phyloP scores from a whole-genome alignment of 1,284 basidiomycete genomes.

The Apiotrichum gamsii region DNA sequence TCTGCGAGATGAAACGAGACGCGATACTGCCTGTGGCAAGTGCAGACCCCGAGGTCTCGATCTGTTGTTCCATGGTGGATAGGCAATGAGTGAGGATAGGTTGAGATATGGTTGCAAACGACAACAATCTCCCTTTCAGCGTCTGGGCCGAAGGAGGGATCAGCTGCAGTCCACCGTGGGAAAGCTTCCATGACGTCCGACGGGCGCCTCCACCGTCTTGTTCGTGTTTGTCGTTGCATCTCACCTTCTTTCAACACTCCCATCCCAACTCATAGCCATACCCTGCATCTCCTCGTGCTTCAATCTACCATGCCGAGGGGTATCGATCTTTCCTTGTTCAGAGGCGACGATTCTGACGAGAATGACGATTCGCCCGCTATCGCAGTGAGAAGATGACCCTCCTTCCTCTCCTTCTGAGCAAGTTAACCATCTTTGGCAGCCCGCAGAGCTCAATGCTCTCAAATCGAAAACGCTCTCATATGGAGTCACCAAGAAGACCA shows the following conservation, averaged over 20 bases:
- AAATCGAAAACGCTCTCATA: constrained; percentile 46
- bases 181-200: too few species aligned
- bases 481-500: constrained; percentile 49
- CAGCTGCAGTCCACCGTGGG: too few species aligned
- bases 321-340: constrained; percentile 44
- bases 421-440: background rate
- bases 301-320: constrained; percentile 36
- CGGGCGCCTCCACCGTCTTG: too few species aligned
- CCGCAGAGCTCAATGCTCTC: constrained; percentile 37
- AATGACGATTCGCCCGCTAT: constrained; percentile 30
- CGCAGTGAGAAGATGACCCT: background rate
- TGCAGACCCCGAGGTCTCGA: constrained; percentile 17
- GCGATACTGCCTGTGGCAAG: constrained; percentile 30
- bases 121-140: too few species aligned
- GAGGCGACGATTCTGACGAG: constrained; percentile 42
- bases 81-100: background rate
- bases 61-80: constrained; percentile 11
- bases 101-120: background rate
- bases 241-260: too few species aligned
- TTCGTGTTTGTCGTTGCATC: too few species aligned
- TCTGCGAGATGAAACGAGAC: constrained; percentile 58
- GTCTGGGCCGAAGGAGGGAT: too few species aligned
- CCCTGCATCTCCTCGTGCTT: too few species aligned
- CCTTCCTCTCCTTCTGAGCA: background rate
- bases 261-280: too few species aligned